These are phyloP conservation scores for Penicillium polonicum DNA, from an alignment of 2,329 filamentous ascomycete genomes.

Conservation along the genomic window DNA sequence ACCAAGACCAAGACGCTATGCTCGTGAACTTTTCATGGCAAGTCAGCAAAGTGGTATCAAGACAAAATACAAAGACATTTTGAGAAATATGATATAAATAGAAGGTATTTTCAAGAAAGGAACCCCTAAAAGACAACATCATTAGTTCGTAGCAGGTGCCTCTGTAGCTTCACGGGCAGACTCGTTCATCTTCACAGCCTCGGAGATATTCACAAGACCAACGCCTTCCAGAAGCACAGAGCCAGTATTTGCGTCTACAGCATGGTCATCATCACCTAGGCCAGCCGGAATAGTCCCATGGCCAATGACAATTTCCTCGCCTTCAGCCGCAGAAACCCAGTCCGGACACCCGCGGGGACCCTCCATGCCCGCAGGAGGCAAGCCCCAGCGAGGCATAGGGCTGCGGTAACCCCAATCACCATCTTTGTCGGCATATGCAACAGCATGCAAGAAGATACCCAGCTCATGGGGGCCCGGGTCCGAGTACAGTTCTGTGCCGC, in stretches of 20 bases:
- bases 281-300: constrained; percentile 32
- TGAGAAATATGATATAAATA: neutral
- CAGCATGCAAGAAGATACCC: constrained; percentile 88
- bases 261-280: constrained; percentile 25
- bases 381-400: constrained; percentile 78
- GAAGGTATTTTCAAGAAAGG: constrained; percentile 7
- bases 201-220: constrained; percentile 36
- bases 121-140: neutral
- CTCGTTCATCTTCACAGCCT: constrained; percentile 8
- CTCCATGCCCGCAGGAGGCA: constrained; percentile 70
- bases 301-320: constrained; percentile 43
- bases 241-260: constrained; percentile 16
- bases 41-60: constrained; percentile 6
- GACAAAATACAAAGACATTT: neutral
- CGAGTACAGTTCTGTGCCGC: constrained; percentile 85
- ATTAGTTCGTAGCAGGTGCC: constrained; percentile 1
- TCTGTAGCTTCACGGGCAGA: neutral
- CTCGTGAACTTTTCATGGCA: neutral
- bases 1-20: constrained; percentile 10
- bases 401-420: constrained; percentile 88
- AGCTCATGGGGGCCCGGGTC: constrained; percentile 89
- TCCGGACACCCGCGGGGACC: constrained; percentile 67
- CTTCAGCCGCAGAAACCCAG: constrained; percentile 41
- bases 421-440: constrained; percentile 79
- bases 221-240: constrained; percentile 37